Evolutionary conservation across 108 stramenopile species (phyloP).

Genomic region (Seminavis robusta): DNA sequence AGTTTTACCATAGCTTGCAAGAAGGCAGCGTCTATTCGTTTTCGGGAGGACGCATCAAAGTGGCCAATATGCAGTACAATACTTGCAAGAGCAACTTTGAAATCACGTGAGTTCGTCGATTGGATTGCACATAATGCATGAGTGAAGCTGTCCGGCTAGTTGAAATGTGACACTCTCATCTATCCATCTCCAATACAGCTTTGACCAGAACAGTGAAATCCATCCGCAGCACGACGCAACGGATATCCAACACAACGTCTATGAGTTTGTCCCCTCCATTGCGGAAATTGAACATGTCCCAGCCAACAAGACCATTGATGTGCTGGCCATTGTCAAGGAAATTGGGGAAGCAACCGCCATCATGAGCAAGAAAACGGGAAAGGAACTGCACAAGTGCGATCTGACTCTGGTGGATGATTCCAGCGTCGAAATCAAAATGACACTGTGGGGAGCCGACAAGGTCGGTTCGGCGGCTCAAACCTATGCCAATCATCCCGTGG

Average conservation of each 20-base stretch:
- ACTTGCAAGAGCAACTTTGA: conserved; percentile 89
- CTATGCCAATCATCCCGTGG: conserved; percentile 64
- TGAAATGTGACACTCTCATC: too few species aligned
- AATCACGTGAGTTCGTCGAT: too few species aligned
- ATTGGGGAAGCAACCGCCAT: conserved; percentile 61
- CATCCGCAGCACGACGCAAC: conserved; percentile 56
- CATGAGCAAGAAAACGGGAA: conserved; percentile 76
- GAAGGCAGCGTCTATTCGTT: conserved; percentile 89
- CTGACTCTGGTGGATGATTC: conserved; percentile 88
- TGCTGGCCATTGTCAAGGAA: conserved; percentile 83
- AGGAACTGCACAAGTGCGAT: conserved; percentile 89
- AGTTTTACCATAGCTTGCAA: conserved; percentile 80
- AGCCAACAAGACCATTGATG: conserved; percentile 68
- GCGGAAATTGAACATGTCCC: conserved; percentile 56
- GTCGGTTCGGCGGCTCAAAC: conserved; percentile 28
- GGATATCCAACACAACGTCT: conserved; percentile 62
- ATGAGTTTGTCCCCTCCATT: conserved; percentile 72
- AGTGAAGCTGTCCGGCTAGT: too few species aligned
- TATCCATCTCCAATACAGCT: too few species aligned
- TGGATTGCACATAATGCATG: too few species aligned
- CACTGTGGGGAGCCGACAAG: conserved; percentile 79
- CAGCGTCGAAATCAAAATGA: conserved; percentile 81
- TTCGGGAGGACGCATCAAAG: conserved; percentile 89
- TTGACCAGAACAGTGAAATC: conserved; percentile 89
- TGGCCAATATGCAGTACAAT: conserved; percentile 92